Percentiles rank a stretch among this genome's conserved stretches.
Conservation (phyloP, 306 rosid genomes). For the Neltuma alba region DNA sequence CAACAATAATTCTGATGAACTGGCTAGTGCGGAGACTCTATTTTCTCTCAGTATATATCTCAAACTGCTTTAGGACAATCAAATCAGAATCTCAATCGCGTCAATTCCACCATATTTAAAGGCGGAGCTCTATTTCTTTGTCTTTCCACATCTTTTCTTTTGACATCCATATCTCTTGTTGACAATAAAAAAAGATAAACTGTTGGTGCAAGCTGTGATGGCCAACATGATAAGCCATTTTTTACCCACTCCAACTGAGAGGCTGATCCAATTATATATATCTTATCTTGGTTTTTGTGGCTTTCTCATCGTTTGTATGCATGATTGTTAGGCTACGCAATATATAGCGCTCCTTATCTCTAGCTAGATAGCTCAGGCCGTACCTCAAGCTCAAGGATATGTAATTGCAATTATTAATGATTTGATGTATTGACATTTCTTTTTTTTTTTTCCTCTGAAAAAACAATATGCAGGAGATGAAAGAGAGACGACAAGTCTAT, state of each 20-base stretch:
- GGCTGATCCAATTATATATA: neutral
- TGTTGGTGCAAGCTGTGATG: constrained; percentile 26
- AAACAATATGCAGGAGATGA: neutral
- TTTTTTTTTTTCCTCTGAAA: neutral
- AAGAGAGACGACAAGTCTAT: neutral
- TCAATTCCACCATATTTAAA: neutral
- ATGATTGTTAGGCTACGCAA: neutral
- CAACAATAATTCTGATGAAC: neutral
- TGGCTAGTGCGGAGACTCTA: neutral
- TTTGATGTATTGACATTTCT: neutral
- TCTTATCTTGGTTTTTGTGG: neutral
- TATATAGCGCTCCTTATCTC: neutral
- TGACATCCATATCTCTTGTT: neutral
- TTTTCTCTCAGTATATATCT: neutral
- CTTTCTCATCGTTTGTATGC: constrained; percentile 15
- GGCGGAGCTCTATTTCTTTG: neutral
- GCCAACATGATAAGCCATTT: constrained; percentile 39
- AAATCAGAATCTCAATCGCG: neutral
- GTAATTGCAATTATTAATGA: too few species aligned
- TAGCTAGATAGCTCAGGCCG: neutral
- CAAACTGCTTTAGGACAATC: neutral
- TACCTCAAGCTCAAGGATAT: too few species aligned
- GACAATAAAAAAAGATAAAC: constrained; percentile 19
- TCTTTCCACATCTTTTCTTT: neutral
- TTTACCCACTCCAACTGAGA: constrained; percentile 41